Base-by-base conservation (phyloP, 192 early-diverging fungal species). In the Entomortierella parvispora region DNA sequence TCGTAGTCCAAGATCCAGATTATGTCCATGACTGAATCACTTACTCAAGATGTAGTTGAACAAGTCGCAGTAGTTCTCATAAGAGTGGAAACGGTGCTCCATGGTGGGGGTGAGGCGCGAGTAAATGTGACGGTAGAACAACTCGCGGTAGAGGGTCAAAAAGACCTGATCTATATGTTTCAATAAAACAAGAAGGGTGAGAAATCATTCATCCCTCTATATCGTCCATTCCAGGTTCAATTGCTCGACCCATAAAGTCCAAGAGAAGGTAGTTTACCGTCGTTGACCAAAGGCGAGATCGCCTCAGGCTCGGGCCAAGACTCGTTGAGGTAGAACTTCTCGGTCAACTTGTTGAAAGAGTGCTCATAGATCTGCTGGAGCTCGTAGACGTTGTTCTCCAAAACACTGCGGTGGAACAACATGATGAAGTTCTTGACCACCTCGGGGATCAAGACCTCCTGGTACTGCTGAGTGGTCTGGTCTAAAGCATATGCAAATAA, bases 101-200 rank as follows among this genome's bases (percentile, higher is more conserved):
- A 96, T 85, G 62, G 91, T 90, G 52, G 95, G 97, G 10, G 91
- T 89, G 62, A 97, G 84, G 69, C 92, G 94, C 56, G 97, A 87
- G 84, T 97, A 97, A 55, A 97, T 95, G 80, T 98, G 97, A 46
- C 97, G 91, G 86, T 94, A 98, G 87, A 96, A 97, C 61, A 99
- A 81, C 82, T 99, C 97, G 62, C 94, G 91, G 86, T 99, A 99
- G 58, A 99, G 85, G 40, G 94, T 95, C 78, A 96, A 82, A 69
- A 99, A 97, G 40, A 97, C 84, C 49, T 85, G 86, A 81, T 93
- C 92, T 92, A 69, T n/a, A 48, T 25, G 31, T 17, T 40, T 12
- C 37, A 25, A 45, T n/a, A 58, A 68, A 62, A 22, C 45, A n/a
- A 11, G 26, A 23, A 40, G 25, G 15, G n/a, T 22, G 33, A 53